A percentile compares a stretch with the other conserved stretches of the same genome.
Evolutionary conservation across 495 filamentous ascomycete species (phyloP).

Genomic region (Penicillium ochrochloron): DNA sequence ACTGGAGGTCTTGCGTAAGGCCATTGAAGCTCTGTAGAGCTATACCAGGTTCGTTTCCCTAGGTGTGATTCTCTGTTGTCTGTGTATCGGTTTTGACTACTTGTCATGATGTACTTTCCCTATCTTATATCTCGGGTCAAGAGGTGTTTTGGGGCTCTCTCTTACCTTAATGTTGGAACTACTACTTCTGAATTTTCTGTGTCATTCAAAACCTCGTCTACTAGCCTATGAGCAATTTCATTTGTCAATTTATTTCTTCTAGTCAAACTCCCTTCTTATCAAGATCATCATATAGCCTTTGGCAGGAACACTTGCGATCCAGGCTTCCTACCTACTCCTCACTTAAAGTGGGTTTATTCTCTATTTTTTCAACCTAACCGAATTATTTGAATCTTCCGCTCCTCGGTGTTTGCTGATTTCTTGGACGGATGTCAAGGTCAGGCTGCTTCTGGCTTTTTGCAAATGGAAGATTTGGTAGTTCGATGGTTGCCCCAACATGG

Average conservation of each 20-base stretch:
- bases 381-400: too few relatives aligned
- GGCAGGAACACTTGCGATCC: too few relatives aligned
- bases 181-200: not conserved
- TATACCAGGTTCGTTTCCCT: constrained; percentile 11
- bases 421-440: too few relatives aligned
- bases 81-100: not conserved
- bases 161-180: not conserved
- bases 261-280: not conserved
- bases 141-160: not conserved
- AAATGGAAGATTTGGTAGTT: too few relatives aligned
- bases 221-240: too few relatives aligned
- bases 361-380: too few relatives aligned
- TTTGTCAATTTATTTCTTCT: not conserved
- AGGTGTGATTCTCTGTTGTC: constrained; percentile 7
- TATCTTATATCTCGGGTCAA: constrained; percentile 10
- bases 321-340: too few relatives aligned
- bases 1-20: constrained; percentile 72
- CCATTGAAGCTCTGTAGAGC: constrained; percentile 73
- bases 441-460: too few relatives aligned
- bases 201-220: not conserved
- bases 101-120: not conserved
- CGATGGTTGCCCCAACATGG: too few relatives aligned
- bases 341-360: too few relatives aligned
- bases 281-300: not conserved
- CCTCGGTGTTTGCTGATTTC: too few relatives aligned